phyloP scores from a whole-genome alignment of 179 eudicot genomes.

The Amaranthus tricolor region DNA sequence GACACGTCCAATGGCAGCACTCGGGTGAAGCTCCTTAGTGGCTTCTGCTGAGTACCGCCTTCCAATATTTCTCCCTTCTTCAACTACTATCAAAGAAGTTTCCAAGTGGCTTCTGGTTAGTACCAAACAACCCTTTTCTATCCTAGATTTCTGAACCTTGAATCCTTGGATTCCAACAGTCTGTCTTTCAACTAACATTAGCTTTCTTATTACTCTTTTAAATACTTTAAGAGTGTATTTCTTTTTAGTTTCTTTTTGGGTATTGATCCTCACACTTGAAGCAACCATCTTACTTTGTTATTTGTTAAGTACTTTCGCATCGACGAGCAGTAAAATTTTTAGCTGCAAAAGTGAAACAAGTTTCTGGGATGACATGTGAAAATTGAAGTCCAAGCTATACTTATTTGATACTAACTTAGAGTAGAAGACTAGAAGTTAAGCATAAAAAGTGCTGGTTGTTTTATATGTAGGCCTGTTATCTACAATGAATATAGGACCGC shows the following conservation, averaged over 20 bases:
- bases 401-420: conserved; percentile 18
- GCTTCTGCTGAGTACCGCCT: neutral
- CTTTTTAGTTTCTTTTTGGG: neutral
- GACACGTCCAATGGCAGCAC: conserved; percentile 33
- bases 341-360: neutral
- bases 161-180: neutral
- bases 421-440: conserved; percentile 21
- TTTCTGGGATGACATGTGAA: conserved; percentile 6
- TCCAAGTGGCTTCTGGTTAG: neutral
- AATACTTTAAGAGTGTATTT: conserved; percentile 10
- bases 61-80: neutral
- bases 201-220: conserved; percentile 16
- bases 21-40: neutral
- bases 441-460: conserved; percentile 11
- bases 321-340: neutral
- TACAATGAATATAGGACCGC: conserved; percentile 2
- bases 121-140: conserved; percentile 1
- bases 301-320: neutral
- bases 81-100: neutral
- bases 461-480: neutral
- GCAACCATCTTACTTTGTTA: conserved; percentile 11
- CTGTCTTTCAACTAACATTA: conserved; percentile 6
- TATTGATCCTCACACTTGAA: conserved; percentile 21
- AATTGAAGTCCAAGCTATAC: conserved; percentile 14
- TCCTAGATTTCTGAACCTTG: neutral